These are phyloP conservation scores for Entomophthora muscae DNA, from an alignment of 371 early-diverging fungal genomes.

Conservation along the genomic window DNA sequence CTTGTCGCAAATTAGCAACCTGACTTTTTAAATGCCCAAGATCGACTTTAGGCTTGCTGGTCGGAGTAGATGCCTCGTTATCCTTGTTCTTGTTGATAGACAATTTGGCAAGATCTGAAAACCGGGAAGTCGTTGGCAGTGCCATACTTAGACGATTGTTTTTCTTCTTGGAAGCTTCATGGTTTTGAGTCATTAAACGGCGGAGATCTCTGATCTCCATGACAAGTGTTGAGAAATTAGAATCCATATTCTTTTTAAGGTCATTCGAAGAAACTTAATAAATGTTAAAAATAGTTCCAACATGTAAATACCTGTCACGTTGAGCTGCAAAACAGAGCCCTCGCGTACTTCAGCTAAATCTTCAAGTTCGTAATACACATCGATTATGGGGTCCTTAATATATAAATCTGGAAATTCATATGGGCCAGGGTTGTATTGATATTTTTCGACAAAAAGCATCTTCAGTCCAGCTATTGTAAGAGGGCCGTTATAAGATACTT, in stretches of 20 bases:
- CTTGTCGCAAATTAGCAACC: slow-evolving; percentile 5
- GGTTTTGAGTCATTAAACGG: slow-evolving; percentile 15
- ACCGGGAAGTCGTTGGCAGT: background rate
- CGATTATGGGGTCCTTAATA: slow-evolving; percentile 34
- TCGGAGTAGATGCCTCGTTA: background rate
- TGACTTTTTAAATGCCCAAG: background rate
- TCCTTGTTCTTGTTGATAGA: slow-evolving; percentile 1
- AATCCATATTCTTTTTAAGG: slow-evolving; percentile 15
- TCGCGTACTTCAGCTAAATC: slow-evolving; percentile 37
- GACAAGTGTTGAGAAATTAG: slow-evolving; percentile 18
- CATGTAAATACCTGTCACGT: slow-evolving; percentile 46
- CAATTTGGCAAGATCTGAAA: background rate
- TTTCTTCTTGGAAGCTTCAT: slow-evolving; percentile 13
- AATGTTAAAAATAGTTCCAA: no score
- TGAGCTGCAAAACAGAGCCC: slow-evolving; percentile 38
- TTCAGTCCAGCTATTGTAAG: background rate
- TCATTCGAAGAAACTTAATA: slow-evolving; percentile 10
- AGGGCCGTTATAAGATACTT: slow-evolving; percentile 2
- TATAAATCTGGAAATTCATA: slow-evolving; percentile 21
- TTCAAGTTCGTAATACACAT: slow-evolving; percentile 48
- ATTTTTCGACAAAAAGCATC: slow-evolving; percentile 8
- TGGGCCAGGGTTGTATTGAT: slow-evolving; percentile 7
- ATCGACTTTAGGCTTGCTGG: background rate
- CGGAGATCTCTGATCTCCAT: slow-evolving; percentile 20
- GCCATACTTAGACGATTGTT: slow-evolving; percentile 10